Conservation (phyloP, 139 green algal genomes). For the Tetratostichococcus sp. region DNA sequence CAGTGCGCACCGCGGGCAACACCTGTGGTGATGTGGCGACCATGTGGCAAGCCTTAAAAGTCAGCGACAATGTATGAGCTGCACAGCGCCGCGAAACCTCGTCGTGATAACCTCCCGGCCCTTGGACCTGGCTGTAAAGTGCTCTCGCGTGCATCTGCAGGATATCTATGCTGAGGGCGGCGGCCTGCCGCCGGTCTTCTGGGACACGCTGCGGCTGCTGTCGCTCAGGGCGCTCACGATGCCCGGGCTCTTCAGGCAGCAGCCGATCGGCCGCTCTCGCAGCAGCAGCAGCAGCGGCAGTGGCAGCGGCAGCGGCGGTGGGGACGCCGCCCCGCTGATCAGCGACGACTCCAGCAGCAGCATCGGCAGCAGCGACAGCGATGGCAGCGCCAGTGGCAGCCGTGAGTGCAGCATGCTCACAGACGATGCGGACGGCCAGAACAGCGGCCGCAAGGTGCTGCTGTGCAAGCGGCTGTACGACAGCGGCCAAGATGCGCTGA, state of each 20-base stretch:
- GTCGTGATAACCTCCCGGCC: too few relatives aligned
- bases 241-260: neutral
- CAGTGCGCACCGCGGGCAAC: too few relatives aligned
- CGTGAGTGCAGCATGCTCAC: too few relatives aligned
- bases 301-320: neutral
- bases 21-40: too few relatives aligned
- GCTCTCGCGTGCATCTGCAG: too few relatives aligned
- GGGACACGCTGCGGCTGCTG: constrained; percentile 2
- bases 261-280: neutral
- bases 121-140: too few relatives aligned
- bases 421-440: neutral
- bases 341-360: neutral
- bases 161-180: neutral
- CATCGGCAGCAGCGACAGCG: neutral
- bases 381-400: neutral
- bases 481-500: neutral
- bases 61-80: too few relatives aligned
- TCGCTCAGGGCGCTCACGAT: neutral
- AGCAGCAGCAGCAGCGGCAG: neutral
- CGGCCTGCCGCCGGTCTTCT: neutral
- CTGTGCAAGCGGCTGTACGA: neutral
- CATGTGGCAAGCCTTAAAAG: too few relatives aligned
- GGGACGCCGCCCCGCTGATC: too few relatives aligned
- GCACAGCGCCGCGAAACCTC: too few relatives aligned
- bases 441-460: constrained; percentile 2